Percentiles rank a stretch among this genome's conserved stretches.
Conservation (phyloP, 2,329 filamentous ascomycete genomes). For the Seiridium unicorne region DNA sequence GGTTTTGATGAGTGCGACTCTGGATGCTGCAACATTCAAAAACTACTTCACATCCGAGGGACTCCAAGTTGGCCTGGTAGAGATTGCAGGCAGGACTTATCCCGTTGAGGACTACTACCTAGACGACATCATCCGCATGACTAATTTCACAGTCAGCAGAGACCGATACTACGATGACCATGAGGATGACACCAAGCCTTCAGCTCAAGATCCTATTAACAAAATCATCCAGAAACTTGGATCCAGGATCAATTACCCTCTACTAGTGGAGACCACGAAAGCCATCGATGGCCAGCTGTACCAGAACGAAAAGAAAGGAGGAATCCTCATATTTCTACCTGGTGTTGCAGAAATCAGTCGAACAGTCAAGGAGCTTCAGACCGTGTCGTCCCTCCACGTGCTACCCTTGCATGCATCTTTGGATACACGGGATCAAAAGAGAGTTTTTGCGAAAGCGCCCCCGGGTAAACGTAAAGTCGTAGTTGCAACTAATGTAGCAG, state of each 20-base stretch:
- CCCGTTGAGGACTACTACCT: constrained; percentile 89
- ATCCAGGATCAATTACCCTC: constrained; percentile 85
- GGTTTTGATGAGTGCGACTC: constrained; percentile 92
- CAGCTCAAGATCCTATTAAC: constrained; percentile 55
- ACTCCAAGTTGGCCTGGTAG: constrained; percentile 71
- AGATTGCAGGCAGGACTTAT: constrained; percentile 86
- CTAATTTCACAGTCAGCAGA: constrained; percentile 57
- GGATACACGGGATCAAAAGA: constrained; percentile 81
- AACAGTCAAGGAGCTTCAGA: constrained; percentile 66
- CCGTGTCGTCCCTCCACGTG: constrained; percentile 65
- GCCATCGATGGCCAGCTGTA: constrained; percentile 77
- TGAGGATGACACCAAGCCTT: constrained; percentile 45
- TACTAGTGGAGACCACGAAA: constrained; percentile 77
- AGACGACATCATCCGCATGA: constrained; percentile 81
- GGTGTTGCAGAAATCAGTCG: constrained; percentile 90
- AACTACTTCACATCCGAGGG: constrained; percentile 75
- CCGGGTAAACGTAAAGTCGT: constrained; percentile 85
- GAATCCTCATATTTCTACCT: constrained; percentile 92
- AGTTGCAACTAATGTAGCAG: constrained; percentile 93
- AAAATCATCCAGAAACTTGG: constrained; percentile 72
- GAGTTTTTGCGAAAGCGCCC: constrained; percentile 78
- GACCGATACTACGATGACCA: constrained; percentile 30
- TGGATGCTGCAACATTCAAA: constrained; percentile 83
- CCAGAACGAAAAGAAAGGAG: constrained; percentile 67
- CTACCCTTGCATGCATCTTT: constrained; percentile 91